Percentiles rank a stretch among this genome's conserved stretches.
These are phyloP conservation scores for Polychaeton citri DNA, from an alignment of 2,329 filamentous ascomycete species.

Conservation along the genomic window DNA sequence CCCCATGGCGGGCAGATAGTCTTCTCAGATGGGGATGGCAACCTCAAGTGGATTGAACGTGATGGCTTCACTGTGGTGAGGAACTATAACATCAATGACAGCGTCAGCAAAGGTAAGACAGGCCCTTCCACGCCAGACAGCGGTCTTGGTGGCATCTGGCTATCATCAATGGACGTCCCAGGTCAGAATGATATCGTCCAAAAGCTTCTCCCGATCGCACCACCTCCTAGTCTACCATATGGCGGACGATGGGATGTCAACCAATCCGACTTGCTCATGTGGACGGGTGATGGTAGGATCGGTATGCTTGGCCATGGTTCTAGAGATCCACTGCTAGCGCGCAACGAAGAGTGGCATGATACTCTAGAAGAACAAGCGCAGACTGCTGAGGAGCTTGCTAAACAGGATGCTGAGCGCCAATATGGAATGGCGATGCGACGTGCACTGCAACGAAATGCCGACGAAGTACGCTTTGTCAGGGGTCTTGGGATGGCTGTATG, in stretches of 20 bases:
- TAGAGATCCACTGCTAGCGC: constrained; percentile 12
- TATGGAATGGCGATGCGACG: constrained; percentile 62
- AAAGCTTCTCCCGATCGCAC: constrained; percentile 52
- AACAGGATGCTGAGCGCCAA: constrained; percentile 41
- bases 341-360: constrained; percentile 19
- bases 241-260: constrained; percentile 16
- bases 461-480: constrained; percentile 63
- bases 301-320: constrained; percentile 49
- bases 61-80: constrained; percentile 51
- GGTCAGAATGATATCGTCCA: constrained; percentile 57
- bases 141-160: constrained; percentile 12
- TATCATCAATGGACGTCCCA: constrained; percentile 10
- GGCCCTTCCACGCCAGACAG: constrained; percentile 6
- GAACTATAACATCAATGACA: constrained; percentile 43
- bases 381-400: constrained; percentile 32
- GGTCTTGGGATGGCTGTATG: constrained; percentile 41
- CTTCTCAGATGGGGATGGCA: constrained; percentile 71
- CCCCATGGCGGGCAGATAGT: constrained; percentile 73
- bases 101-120: neutral
- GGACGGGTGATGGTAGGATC: constrained; percentile 70
- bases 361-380: constrained; percentile 31
- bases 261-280: constrained; percentile 60
- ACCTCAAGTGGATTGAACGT: constrained; percentile 81
- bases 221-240: neutral
- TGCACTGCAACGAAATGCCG: constrained; percentile 63